phyloP scores from a whole-genome alignment of 2,329 filamentous ascomycete genomes.

The Rutstroemia sp. region DNA sequence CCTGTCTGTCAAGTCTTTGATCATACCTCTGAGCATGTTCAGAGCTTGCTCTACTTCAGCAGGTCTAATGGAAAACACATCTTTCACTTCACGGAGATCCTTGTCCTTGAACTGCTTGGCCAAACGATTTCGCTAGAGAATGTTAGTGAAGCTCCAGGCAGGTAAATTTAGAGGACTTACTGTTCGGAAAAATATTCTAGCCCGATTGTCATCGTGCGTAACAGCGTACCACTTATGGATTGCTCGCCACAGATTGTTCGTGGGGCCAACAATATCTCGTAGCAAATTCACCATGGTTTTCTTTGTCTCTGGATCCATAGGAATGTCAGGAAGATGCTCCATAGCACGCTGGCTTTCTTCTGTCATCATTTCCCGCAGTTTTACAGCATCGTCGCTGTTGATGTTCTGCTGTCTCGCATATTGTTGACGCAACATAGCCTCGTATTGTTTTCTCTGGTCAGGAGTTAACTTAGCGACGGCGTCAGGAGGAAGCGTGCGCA shows the following conservation, averaged over 20 bases:
- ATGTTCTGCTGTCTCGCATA: background rate
- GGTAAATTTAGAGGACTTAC: slow-evolving; percentile 22
- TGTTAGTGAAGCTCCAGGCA: slow-evolving; percentile 29
- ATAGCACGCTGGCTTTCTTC: slow-evolving; percentile 16
- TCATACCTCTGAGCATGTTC: slow-evolving; percentile 44
- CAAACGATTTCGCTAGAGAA: slow-evolving; percentile 43
- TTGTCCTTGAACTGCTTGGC: slow-evolving; percentile 45
- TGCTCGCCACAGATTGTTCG: slow-evolving; percentile 23
- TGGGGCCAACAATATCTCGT: slow-evolving; percentile 9
- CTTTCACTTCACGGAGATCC: slow-evolving; percentile 37
- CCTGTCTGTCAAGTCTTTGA: slow-evolving; percentile 36
- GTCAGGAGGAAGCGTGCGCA: slow-evolving; percentile 25
- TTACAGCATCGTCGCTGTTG: slow-evolving; percentile 11
- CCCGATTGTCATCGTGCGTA: slow-evolving; percentile 25
- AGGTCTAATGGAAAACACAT: slow-evolving; percentile 43
- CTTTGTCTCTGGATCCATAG: slow-evolving; percentile 25
- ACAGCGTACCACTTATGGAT: slow-evolving; percentile 25
- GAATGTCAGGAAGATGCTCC: slow-evolving; percentile 19
- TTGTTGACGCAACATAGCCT: slow-evolving; percentile 12
- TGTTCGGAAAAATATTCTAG: slow-evolving; percentile 26
- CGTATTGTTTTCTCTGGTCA: slow-evolving; percentile 26
- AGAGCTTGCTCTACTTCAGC: slow-evolving; percentile 44
- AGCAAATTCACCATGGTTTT: slow-evolving; percentile 15
- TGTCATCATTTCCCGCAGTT: slow-evolving; percentile 13
- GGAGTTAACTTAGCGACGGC: slow-evolving; percentile 25